Evolutionary conservation across 2,329 filamentous ascomycete species (phyloP).

Genomic region (Paraphoma chrysanthemicola): DNA sequence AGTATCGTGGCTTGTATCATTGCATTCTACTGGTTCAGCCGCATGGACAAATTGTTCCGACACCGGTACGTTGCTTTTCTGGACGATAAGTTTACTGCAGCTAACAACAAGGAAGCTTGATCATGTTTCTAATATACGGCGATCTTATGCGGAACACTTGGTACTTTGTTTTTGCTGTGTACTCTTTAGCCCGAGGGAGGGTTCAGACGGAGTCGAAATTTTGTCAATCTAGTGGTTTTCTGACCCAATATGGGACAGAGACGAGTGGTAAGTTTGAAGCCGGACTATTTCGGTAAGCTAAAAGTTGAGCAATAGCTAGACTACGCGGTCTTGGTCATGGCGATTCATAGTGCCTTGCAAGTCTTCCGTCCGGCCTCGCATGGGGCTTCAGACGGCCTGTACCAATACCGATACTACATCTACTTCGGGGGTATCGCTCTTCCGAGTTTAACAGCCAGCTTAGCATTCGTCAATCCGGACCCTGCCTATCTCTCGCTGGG

Average conservation of each 20-base stretch:
- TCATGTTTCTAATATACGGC: constrained; percentile 75
- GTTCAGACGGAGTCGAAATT: constrained; percentile 62
- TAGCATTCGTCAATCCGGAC: constrained; percentile 67
- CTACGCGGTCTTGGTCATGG: constrained; percentile 74
- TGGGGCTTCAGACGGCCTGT: constrained; percentile 67
- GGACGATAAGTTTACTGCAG: no score
- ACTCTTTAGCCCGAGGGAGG: constrained; percentile 61
- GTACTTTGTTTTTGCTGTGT: constrained; percentile 70
- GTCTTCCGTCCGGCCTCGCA: constrained; percentile 65
- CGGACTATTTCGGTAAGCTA: background rate
- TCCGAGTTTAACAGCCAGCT: constrained; percentile 65
- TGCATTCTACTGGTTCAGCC: constrained; percentile 74
- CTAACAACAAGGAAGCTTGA: constrained; percentile 59
- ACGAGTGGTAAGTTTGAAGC: constrained; percentile 59
- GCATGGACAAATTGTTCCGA: constrained; percentile 76
- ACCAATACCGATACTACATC: constrained; percentile 68
- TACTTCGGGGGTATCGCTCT: constrained; percentile 65
- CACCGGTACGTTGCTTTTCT: constrained; percentile 64
- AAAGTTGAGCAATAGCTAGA: constrained; percentile 52
- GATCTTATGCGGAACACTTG: constrained; percentile 75
- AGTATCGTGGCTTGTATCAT: constrained; percentile 65
- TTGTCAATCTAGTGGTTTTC: constrained; percentile 74
- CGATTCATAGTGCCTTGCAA: constrained; percentile 74
- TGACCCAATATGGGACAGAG: constrained; percentile 71
- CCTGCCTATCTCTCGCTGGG: constrained; percentile 68